A percentile compares a stretch with the other conserved stretches of the same genome.
phyloP scores from a whole-genome alignment of 2,329 filamentous ascomycete genomes.

The Thelonectria olida region DNA sequence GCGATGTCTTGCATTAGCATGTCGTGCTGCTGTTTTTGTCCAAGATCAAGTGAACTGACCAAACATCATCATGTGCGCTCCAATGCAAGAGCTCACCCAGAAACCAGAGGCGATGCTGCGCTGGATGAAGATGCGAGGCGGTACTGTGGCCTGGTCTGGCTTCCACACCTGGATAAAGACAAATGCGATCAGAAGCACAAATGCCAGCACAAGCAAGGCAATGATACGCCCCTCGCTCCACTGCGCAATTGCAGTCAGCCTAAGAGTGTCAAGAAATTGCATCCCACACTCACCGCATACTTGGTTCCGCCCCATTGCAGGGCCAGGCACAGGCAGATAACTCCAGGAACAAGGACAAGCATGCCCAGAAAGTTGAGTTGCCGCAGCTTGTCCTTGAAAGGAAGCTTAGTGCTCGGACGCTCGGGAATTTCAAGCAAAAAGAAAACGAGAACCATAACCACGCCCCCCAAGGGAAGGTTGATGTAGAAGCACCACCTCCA shows the following conservation, averaged over 20 bases:
- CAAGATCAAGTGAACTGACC: background rate
- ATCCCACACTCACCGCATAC: constrained; percentile 44
- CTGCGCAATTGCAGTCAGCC: constrained; percentile 12
- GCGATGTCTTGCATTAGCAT: background rate
- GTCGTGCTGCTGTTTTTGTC: too few species aligned
- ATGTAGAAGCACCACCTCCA: constrained; percentile 22
- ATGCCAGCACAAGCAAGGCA: constrained; percentile 52
- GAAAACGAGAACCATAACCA: constrained; percentile 40
- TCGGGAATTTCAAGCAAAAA: constrained; percentile 32
- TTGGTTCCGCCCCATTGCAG: constrained; percentile 56
- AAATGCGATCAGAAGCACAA: constrained; percentile 53
- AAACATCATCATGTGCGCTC: constrained; percentile 39
- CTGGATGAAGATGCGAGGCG: constrained; percentile 52
- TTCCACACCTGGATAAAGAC: constrained; percentile 46
- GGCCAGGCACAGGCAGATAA: constrained; percentile 56
- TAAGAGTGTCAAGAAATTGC: too few species aligned
- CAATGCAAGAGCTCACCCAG: constrained; percentile 37
- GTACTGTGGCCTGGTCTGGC: constrained; percentile 50
- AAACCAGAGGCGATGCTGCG: constrained; percentile 50
- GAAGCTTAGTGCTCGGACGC: constrained; percentile 23
- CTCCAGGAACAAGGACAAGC: constrained; percentile 61
- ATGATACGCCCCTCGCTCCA: constrained; percentile 56
- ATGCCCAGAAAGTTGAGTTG: constrained; percentile 64
- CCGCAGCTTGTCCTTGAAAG: constrained; percentile 51
- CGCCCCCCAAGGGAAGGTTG: constrained; percentile 11